Percentiles rank a stretch among this genome's conserved stretches.
Conservation (phyloP, 805 yeast species). For the Lachancea mirantina region DNA sequence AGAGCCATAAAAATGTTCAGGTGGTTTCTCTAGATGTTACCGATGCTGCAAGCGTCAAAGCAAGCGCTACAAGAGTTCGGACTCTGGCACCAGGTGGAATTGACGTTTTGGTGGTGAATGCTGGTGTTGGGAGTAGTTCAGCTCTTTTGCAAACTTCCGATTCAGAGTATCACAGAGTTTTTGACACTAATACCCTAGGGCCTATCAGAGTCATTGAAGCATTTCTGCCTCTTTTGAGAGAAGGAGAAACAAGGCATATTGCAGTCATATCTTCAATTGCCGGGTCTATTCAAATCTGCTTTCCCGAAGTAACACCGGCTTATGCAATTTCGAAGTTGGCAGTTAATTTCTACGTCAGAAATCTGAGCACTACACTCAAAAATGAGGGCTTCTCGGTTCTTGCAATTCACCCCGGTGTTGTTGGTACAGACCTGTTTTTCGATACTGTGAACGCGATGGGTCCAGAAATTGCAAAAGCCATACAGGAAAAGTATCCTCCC, state of each 20-base stretch:
- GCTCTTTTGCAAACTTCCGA: constrained; percentile 13
- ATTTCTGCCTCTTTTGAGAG: constrained; percentile 18
- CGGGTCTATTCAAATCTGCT: constrained; percentile 20
- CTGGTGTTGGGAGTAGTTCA: constrained; percentile 24
- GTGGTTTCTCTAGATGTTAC: constrained; percentile 20
- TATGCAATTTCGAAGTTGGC: constrained; percentile 37
- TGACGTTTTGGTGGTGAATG: constrained; percentile 29
- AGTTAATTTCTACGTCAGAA: constrained; percentile 27
- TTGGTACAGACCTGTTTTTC: constrained; percentile 32
- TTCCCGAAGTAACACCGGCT: constrained; percentile 18
- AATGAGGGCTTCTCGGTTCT: constrained; percentile 26
- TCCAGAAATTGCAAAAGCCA: not conserved
- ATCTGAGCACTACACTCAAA: constrained; percentile 23
- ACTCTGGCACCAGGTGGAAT: constrained; percentile 16
- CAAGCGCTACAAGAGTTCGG: constrained; percentile 12
- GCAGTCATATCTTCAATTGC: constrained; percentile 24
- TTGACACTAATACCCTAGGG: constrained; percentile 12
- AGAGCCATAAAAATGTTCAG: constrained; percentile 13
- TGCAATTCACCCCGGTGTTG: constrained; percentile 36
- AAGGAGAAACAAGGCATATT: constrained; percentile 20
- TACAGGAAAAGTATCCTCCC: constrained; percentile 2
- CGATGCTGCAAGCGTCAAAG: constrained; percentile 14
- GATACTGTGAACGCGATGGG: not conserved
- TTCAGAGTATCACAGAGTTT: constrained; percentile 10
- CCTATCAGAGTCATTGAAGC: constrained; percentile 10